A percentile compares a stretch with the other conserved stretches of the same genome.
Conservation (phyloP, 331 rosid species). For the Acacia pycnantha region DNA sequence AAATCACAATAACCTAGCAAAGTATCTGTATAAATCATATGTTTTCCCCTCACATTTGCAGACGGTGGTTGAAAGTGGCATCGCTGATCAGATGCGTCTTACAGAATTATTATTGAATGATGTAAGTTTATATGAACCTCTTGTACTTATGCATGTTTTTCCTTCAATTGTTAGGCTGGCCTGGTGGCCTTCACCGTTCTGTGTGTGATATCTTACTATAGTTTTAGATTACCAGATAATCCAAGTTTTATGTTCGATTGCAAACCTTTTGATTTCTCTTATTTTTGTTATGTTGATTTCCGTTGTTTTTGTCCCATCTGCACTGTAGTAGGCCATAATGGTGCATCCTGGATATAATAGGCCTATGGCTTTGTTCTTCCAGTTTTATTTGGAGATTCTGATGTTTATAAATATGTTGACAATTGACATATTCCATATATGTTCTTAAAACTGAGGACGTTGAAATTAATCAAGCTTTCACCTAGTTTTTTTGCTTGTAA, state of each 20-base stretch:
- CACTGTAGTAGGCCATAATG: slow-evolving; percentile 1
- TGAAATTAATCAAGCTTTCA: background rate
- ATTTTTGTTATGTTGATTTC: background rate
- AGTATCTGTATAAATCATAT: background rate
- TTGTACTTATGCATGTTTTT: slow-evolving; percentile 18
- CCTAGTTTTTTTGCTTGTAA: background rate
- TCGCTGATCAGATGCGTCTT: slow-evolving; percentile 84
- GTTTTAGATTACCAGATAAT: background rate
- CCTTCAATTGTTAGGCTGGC: slow-evolving; percentile 18
- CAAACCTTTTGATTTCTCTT: background rate
- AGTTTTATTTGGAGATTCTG: background rate
- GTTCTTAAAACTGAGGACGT: slow-evolving; percentile 7
- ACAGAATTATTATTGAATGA: slow-evolving; percentile 71
- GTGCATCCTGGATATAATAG: background rate
- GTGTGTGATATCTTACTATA: background rate
- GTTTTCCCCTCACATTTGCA: slow-evolving; percentile 28
- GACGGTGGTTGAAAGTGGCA: slow-evolving; percentile 81
- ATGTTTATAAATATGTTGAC: background rate
- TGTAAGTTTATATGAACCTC: slow-evolving; percentile 55
- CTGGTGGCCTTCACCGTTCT: background rate
- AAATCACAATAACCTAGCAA: background rate
- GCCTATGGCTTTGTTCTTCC: background rate
- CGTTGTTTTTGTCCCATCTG: background rate
- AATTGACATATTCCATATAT: background rate
- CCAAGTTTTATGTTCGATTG: background rate